These are phyloP conservation scores for Ottelia alismoides DNA, from an alignment of 106 monocot genomes.

Conservation along the genomic window DNA sequence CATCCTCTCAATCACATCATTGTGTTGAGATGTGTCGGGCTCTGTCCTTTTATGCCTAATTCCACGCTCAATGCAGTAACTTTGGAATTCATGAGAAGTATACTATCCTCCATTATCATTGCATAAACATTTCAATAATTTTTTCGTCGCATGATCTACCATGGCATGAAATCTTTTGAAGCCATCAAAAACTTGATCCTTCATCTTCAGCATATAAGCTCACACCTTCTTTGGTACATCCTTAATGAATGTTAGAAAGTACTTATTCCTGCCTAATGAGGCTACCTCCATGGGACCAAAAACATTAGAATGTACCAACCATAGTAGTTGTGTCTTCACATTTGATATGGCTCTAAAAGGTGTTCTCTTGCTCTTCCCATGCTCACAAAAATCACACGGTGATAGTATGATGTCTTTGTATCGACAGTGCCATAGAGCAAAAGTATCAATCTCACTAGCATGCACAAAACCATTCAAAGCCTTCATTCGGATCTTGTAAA, in stretches of 20 bases:
- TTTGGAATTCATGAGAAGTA: neutral
- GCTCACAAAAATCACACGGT: neutral
- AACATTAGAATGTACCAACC: neutral
- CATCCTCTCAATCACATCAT: conserved; percentile 1
- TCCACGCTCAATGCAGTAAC: neutral
- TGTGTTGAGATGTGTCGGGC: neutral
- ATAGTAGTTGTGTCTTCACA: neutral
- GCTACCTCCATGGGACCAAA: neutral
- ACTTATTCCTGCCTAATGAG: neutral
- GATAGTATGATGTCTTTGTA: neutral
- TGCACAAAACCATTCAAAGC: too few relatives aligned
- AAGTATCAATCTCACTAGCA: too few relatives aligned
- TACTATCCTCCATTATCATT: neutral
- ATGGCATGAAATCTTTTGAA: neutral
- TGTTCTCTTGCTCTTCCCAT: neutral
- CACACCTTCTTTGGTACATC: neutral
- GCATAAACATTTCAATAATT: neutral
- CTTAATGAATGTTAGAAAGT: neutral
- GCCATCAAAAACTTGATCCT: neutral
- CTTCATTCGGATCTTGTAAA: too few relatives aligned
- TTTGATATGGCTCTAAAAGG: neutral
- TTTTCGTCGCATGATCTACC: neutral
- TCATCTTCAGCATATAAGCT: neutral
- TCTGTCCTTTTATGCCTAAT: neutral
- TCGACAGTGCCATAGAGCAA: too few relatives aligned